phyloP scores from a whole-genome alignment of 2,329 filamentous ascomycete genomes.

The Canariomyces notabilis region DNA sequence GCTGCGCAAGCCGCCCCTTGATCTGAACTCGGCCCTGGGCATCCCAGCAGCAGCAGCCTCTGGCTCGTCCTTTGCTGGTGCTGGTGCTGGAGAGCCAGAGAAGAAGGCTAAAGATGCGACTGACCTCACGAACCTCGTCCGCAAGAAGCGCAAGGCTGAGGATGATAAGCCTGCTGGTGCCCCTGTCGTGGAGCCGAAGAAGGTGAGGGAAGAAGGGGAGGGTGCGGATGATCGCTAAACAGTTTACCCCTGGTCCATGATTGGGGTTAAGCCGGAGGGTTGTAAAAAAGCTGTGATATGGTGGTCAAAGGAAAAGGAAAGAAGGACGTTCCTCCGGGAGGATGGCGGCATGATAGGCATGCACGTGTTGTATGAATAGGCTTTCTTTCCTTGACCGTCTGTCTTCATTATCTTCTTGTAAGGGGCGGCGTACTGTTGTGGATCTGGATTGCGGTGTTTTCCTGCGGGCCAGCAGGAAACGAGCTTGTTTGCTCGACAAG shows the following conservation, averaged over 20 bases:
- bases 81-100: slow-evolving; percentile 64
- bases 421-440: not conserved
- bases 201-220: slow-evolving; percentile 33
- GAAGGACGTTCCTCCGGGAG: too few relatives aligned
- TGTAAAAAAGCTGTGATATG: not conserved
- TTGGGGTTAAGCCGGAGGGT: too few relatives aligned
- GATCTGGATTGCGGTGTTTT: not conserved
- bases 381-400: too few relatives aligned
- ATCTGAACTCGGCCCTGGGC: slow-evolving; percentile 51
- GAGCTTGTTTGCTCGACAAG: too few relatives aligned
- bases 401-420: not conserved
- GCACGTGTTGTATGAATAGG: too few relatives aligned
- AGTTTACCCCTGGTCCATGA: too few relatives aligned
- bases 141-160: slow-evolving; percentile 54
- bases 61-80: too few relatives aligned
- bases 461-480: too few relatives aligned
- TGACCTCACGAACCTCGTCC: slow-evolving; percentile 68
- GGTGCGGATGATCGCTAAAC: slow-evolving; percentile 10
- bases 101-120: slow-evolving; percentile 69
- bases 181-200: slow-evolving; percentile 33
- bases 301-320: slow-evolving; percentile 5
- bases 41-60: too few relatives aligned
- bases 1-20: slow-evolving; percentile 58
- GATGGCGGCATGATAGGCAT: too few relatives aligned
- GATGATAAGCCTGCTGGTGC: slow-evolving; percentile 25